Percentiles rank a stretch among this genome's conserved stretches.
These are phyloP conservation scores for Misopates orontium DNA, from an alignment of 257 asterid species.

Conservation along the genomic window DNA sequence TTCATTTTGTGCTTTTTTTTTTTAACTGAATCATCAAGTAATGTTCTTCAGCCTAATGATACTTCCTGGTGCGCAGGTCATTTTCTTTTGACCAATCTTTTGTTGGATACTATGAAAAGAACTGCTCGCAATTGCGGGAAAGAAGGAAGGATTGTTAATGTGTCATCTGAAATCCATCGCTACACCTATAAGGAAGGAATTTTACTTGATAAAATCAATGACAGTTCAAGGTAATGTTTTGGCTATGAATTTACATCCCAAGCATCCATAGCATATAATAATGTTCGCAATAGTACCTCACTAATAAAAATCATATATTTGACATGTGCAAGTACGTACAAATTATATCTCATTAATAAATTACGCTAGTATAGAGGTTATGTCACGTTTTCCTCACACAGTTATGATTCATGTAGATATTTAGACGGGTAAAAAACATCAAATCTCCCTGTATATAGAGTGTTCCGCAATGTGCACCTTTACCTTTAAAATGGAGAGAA, in stretches of 20 bases:
- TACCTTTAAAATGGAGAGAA: no score
- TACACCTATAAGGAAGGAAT: conserved; percentile 41
- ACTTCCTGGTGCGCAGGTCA: conserved; percentile 41
- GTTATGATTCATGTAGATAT: no score
- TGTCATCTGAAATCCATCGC: conserved; percentile 50
- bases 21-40: not conserved
- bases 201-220: conserved; percentile 49
- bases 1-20: not conserved
- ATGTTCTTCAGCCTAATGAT: not conserved
- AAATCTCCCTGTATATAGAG: no score
- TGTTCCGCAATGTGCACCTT: no score
- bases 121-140: conserved; percentile 45
- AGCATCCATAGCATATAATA: not conserved
- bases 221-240: conserved; percentile 34
- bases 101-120: conserved; percentile 51
- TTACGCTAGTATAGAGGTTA: no score
- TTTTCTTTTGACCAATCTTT: conserved; percentile 53
- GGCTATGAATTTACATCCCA: not conserved
- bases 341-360: no score
- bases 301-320: no score
- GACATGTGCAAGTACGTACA: no score
- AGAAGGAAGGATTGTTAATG: conserved; percentile 60
- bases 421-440: no score
- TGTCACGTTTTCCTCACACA: no score
- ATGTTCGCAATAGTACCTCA: no score